Evolutionary conservation across 352 stramenopile species (phyloP).

Genomic region (Blastocystis sp.): DNA sequence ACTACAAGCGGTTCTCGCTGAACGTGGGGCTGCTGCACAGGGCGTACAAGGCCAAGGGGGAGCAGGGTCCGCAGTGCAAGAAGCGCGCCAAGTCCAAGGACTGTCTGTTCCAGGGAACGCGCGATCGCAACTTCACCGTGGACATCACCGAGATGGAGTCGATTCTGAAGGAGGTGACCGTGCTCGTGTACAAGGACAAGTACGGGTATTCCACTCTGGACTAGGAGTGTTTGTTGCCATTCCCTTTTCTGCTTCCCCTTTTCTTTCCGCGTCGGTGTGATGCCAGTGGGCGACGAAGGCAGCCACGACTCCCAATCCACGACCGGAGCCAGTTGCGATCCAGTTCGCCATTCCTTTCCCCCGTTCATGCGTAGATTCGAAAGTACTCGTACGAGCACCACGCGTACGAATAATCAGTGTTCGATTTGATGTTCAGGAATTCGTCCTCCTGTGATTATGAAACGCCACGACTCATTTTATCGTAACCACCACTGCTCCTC

Average conservation of each 20-base stretch:
- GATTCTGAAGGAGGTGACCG: background rate
- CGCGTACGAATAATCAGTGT: background rate
- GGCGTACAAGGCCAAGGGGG: background rate
- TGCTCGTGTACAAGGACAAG: background rate
- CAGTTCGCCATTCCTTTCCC: background rate
- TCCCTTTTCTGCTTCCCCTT: too few species aligned
- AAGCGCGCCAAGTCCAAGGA: slow-evolving; percentile 1
- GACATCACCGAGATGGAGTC: background rate
- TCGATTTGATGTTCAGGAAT: background rate
- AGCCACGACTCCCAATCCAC: too few species aligned
- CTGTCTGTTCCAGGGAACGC: background rate
- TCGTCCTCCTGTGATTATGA: too few species aligned
- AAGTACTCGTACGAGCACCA: slow-evolving; percentile 11
- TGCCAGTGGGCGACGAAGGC: too few species aligned
- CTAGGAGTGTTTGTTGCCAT: too few species aligned
- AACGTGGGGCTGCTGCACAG: background rate
- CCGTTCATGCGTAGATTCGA: background rate
- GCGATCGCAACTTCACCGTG: slow-evolving; percentile 22
- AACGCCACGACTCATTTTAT: too few species aligned
- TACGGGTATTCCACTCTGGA: background rate
- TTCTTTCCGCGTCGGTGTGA: too few species aligned
- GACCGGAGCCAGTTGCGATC: background rate
- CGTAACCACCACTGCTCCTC: too few species aligned
- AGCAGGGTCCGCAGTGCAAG: background rate
- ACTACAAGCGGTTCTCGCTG: background rate